These are phyloP conservation scores for Pseudomonodictys pantanalensis DNA, from an alignment of 495 filamentous ascomycete species.

Conservation along the genomic window DNA sequence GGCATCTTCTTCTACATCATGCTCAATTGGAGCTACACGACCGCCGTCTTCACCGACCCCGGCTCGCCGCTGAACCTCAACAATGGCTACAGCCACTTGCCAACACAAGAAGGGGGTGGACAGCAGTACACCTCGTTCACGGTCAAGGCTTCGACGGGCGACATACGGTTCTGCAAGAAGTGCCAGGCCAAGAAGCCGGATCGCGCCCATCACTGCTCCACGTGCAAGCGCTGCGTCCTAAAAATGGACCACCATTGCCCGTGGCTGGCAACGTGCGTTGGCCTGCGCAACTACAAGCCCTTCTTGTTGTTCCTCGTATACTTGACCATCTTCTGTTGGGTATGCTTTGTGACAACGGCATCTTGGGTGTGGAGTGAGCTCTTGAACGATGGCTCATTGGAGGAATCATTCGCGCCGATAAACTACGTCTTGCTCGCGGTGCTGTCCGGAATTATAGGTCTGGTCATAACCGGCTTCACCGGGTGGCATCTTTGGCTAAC, in stretches of 20 bases:
- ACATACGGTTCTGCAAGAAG: slow-evolving; percentile 91
- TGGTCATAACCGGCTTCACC: slow-evolving; percentile 87
- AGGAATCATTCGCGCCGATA: slow-evolving; percentile 74
- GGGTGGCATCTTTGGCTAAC: slow-evolving; percentile 89
- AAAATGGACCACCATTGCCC: slow-evolving; percentile 99
- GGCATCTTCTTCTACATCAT: slow-evolving; percentile 72
- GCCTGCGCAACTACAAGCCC: slow-evolving; percentile 89
- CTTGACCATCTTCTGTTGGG: slow-evolving; percentile 79
- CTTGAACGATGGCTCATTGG: slow-evolving; percentile 57
- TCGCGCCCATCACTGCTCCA: slow-evolving; percentile 93
- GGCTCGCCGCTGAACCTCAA: slow-evolving; percentile 62
- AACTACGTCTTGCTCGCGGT: slow-evolving; percentile 87
- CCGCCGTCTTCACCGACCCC: slow-evolving; percentile 87
- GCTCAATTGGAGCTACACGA: slow-evolving; percentile 83
- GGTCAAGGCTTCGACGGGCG: slow-evolving; percentile 78
- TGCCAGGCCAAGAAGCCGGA: slow-evolving; percentile 92
- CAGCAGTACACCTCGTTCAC: slow-evolving; percentile 70
- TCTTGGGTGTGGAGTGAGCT: slow-evolving; percentile 81
- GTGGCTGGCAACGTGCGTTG: slow-evolving; percentile 95
- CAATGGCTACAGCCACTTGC: slow-evolving; percentile 60
- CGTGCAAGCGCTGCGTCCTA: slow-evolving; percentile 86
- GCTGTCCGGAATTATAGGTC: slow-evolving; percentile 81
- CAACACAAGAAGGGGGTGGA: slow-evolving; percentile 56
- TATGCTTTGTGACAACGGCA: slow-evolving; percentile 68
- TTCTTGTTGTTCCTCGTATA: slow-evolving; percentile 95